These are phyloP conservation scores for Penicillium sp. DNA, from an alignment of 2,329 filamentous ascomycete species.

Conservation along the genomic window DNA sequence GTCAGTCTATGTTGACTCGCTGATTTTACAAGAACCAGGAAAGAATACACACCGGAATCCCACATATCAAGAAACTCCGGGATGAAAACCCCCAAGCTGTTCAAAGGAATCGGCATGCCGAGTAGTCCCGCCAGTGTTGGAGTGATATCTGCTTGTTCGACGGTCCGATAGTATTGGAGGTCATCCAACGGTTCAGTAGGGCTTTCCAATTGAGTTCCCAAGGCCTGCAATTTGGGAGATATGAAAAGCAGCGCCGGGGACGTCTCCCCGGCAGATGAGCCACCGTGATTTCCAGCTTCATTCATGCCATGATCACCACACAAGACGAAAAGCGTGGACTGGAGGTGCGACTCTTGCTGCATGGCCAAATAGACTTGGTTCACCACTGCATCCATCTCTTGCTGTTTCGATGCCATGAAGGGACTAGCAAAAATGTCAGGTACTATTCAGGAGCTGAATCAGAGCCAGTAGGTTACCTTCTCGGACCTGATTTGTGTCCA, in stretches of 20 bases:
- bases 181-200: conserved; percentile 62
- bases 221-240: conserved; percentile 68
- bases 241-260: conserved; percentile 89
- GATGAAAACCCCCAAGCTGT: conserved; percentile 85
- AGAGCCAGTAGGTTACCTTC: conserved; percentile 52
- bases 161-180: conserved; percentile 74
- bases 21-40: too few species aligned
- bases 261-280: conserved; percentile 88
- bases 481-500: conserved; percentile 89
- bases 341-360: conserved; percentile 63
- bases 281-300: conserved; percentile 93
- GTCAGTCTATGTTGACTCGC: conserved; percentile 8
- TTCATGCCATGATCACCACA: conserved; percentile 99
- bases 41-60: conserved; percentile 52
- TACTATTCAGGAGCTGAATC: background rate
- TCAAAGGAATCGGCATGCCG: conserved; percentile 81
- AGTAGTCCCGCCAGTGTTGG: conserved; percentile 83
- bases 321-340: conserved; percentile 75
- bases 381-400: conserved; percentile 86
- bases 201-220: conserved; percentile 45
- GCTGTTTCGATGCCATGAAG: conserved; percentile 89
- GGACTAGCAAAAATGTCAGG: conserved; percentile 51
- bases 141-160: conserved; percentile 94
- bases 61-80: conserved; percentile 74
- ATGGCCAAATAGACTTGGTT: conserved; percentile 71